phyloP scores from a whole-genome alignment of 108 stramenopile genomes.

The Skeletonema grethae region DNA sequence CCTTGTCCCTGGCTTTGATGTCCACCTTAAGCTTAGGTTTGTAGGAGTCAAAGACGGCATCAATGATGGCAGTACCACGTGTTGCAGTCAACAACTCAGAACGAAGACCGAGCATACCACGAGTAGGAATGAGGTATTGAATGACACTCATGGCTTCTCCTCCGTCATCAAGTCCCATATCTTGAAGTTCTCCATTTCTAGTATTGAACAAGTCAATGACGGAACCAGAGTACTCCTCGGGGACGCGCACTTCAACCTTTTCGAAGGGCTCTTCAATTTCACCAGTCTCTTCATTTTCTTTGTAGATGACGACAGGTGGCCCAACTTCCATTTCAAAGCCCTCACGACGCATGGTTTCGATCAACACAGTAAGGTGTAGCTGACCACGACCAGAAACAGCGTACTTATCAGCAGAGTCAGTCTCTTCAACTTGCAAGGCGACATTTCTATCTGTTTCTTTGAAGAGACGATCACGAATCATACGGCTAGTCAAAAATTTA shows the following conservation, averaged over 20 bases:
- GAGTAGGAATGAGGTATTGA: slow-evolving; percentile 96
- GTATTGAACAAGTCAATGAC: slow-evolving; percentile 93
- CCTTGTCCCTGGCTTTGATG: slow-evolving; percentile 93
- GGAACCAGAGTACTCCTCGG: slow-evolving; percentile 91
- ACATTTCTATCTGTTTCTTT: slow-evolving; percentile 98
- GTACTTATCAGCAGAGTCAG: slow-evolving; percentile 93
- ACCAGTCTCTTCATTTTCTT: slow-evolving; percentile 89
- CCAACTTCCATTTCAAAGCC: slow-evolving; percentile 99
- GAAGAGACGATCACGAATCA: slow-evolving; percentile 97
- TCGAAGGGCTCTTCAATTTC: slow-evolving; percentile 95
- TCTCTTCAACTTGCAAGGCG: slow-evolving; percentile 86
- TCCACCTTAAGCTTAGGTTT: slow-evolving; percentile 81
- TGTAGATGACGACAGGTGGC: slow-evolving; percentile 96
- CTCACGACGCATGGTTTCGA: slow-evolving; percentile 99
- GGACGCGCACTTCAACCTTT: slow-evolving; percentile 92
- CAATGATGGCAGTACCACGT: slow-evolving; percentile 95
- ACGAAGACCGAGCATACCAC: slow-evolving; percentile 97
- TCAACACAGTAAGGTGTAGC: slow-evolving; percentile 97
- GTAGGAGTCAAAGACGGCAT: slow-evolving; percentile 95
- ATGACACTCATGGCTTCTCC: slow-evolving; percentile 82
- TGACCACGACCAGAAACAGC: slow-evolving; percentile 98
- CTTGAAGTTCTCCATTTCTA: slow-evolving; percentile 94
- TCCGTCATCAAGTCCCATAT: slow-evolving; percentile 91
- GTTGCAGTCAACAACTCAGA: slow-evolving; percentile 91
- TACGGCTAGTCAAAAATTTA: slow-evolving; percentile 93